phyloP scores from a whole-genome alignment of 2,329 filamentous ascomycete species.

The Monilinia vaccinii-corymbosi region DNA sequence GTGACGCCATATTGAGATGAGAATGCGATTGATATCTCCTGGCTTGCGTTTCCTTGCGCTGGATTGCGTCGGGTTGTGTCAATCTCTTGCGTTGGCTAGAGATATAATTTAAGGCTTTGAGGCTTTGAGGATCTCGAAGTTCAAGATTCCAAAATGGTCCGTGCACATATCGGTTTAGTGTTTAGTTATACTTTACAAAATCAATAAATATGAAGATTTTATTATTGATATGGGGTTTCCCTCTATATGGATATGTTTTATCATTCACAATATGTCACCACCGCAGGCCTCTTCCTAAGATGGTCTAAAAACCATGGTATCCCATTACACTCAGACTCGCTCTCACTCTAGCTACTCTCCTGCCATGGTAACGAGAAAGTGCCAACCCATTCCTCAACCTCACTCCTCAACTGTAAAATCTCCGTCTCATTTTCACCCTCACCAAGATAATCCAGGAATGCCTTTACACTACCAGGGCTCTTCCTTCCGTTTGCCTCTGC shows the following conservation, averaged over 20 bases:
- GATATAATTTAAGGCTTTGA: too few relatives aligned
- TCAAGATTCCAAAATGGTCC: too few relatives aligned
- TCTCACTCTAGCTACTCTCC: conserved; percentile 4
- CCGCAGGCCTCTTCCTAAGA: background rate
- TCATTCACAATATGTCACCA: background rate
- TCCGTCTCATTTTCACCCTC: conserved; percentile 59
- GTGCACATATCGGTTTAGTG: too few relatives aligned
- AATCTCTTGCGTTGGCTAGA: background rate
- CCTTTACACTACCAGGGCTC: conserved; percentile 53
- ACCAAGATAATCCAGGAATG: conserved; percentile 59
- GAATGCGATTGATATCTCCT: conserved; percentile 22
- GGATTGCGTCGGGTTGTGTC: background rate
- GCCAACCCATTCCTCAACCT: conserved; percentile 71
- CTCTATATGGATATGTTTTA: background rate
- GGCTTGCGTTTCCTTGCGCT: background rate
- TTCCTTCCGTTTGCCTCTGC: conserved; percentile 59
- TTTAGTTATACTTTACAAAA: too few relatives aligned
- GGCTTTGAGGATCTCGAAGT: too few relatives aligned
- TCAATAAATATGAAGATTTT: too few relatives aligned
- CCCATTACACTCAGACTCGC: background rate
- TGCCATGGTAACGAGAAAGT: conserved; percentile 66
- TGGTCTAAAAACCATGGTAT: background rate
- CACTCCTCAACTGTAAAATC: conserved; percentile 62
- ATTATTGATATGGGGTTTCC: too few relatives aligned
- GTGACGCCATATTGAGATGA: conserved; percentile 36